Base-by-base conservation (phyloP, 371 early-diverging fungal genomes). In the Synchytrium microbalum region DNA sequence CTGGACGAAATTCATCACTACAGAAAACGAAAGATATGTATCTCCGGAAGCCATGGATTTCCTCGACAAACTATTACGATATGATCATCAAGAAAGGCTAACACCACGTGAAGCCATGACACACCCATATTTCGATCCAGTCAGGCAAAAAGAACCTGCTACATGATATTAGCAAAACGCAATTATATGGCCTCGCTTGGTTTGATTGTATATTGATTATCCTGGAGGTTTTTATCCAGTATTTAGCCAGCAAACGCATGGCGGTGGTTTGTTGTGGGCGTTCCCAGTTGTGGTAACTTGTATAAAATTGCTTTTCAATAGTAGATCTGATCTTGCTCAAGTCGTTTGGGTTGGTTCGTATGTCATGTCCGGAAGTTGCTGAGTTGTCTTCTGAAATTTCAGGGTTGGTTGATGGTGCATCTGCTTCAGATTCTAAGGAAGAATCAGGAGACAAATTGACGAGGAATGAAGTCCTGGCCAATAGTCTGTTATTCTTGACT, bases 51-150 rank as follows among this genome's bases (percentile, higher is more conserved):
- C 95, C 2, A 83, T 98, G 64, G 96, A 95, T 72, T 92, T 98
- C 66, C 77, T 99, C 66, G 95, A 96, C 72, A 82, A 90, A 64
- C 79, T 99, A 64, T 83, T 99, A 60, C 84, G 89, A 60, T 98
- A 98, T 78, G 99, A 99, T 76, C 99, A 99, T 75, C 95, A 95
- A 75, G 93, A 92, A 73, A 86, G 99, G 57, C 78, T 93, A 63
- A 98, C 96, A 24, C 92, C 99, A 46, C 83, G 84, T 63, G 97
- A 97, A 78, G 96, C 97, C 3, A 95, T 98, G 96, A 76, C 73
- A 53, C 96, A 96, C 69, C 87, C 91, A 54, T 99, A 93, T 75
- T 98, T 99, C 82, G 93, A 81, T 16, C 67, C 70, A 0, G 79
- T 78, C n/a, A 24, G 66, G 28, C 61, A 32, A 31, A 3, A 66